Evolutionary conservation across 1,284 basidiomycete species (phyloP), one percentile per base, ranked within the genome.

Genomic region (Moesziomyces parantarcticus): DNA sequence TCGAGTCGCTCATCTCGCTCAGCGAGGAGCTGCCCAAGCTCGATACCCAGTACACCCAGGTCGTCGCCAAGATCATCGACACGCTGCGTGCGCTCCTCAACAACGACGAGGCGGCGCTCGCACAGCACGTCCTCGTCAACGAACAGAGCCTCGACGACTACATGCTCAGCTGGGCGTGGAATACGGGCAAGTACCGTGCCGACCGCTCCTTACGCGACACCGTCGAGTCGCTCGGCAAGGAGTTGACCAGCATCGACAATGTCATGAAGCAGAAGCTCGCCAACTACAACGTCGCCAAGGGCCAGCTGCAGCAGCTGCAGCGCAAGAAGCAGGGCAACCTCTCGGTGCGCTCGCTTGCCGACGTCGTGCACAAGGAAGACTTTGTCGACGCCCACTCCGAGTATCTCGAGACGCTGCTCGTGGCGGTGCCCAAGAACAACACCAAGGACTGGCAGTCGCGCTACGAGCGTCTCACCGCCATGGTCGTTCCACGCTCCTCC

Each of bases 321-420:
- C 90, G 96, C 72, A 97, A 94, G 88, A 92, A 93, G 87, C 90
- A 89, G 93, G 97, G 97, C 3, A 98, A 98, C 83, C 89, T 99
- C 26, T 94, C 94, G 36, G 90, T 94, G 43, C 88, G 92, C 54
- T 92, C 92, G 9, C 87, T 99, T 23, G 89, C 89, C 18, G 95
- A 97, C 57, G 87, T 99, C 18, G 92, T 99, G 20, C 89, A 89
- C 49, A 89, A 90, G 73, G 90, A 92, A 18, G 89, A 98, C 82
- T 89, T 94, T 83, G 87, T 97, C 50, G 87, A 89, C 58, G 49
- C 56, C 4, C 89, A 92, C 59, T 97, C 93, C 6, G 97, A 99
- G 84, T 98, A 94, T 83, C 86, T 99, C 72, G 92, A 97, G 83
- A 97, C 96, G 0, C 85, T 97, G 32, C 85, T 99, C 14, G 92